Base-by-base conservation (phyloP, 2,329 filamentous ascomycete species). In the Botrytis squamosa region DNA sequence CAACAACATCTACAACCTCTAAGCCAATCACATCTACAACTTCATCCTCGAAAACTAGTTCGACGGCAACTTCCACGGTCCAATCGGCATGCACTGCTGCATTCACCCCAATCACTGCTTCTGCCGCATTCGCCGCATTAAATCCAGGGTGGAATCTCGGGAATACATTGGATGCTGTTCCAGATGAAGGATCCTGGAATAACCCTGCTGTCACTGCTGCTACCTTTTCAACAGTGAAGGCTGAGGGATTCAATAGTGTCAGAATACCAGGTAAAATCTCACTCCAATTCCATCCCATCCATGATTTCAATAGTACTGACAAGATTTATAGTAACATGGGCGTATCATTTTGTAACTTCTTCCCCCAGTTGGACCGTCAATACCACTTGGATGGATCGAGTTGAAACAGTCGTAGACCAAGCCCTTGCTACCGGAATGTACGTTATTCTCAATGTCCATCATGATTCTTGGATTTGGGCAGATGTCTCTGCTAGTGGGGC, bases 111-210 rank as follows among this genome's bases (percentile, higher is more conserved):
- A 40, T 78, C 18, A 76, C 76, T 46, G 78, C 78, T 44, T 76
- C 78, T 14, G 75, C 72, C n/a, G 77, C 78, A 22, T 74, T 89
- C 66, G 82, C 83, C 8, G 84, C 82, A 14, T 82, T 89, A 59
- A 86, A 86, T 67, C 85, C 87, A 0, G 88, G 88, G 12, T 90
- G 88, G 88, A 90, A 90, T 75, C 77, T 89, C 14, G 88, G 88
- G 16, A 90, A 90, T 73, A 89, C 87, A 0, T 83, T 90, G 44
- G 89, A 90, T 77, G 87, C 87, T 1, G 80, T 85, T 12, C 85
- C 87, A 8, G 82, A 85, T 67, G 88, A 90, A 78, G 87, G 86
- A 8, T 86, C 85, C 3, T 90, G 88, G 88, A 88, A 88, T 76
- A 90, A 90, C 73, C 82, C 85, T 0, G 84, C 85, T 0, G 87